These are phyloP conservation scores for Magnaporthiopsis incrustans DNA, from an alignment of 2,329 filamentous ascomycete genomes.

Conservation along the genomic window DNA sequence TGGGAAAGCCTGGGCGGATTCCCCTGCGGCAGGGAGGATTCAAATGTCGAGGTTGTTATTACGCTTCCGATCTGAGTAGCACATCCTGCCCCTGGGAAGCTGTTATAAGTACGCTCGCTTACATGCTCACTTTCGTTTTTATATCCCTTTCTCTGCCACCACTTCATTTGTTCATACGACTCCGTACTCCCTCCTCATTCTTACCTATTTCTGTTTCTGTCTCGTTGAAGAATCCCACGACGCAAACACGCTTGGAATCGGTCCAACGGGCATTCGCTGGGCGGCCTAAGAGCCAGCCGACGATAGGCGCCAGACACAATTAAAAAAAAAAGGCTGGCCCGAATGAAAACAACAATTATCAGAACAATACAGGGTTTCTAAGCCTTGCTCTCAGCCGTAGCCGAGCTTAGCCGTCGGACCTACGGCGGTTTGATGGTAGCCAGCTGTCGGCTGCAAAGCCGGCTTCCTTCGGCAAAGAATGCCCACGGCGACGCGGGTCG, in stretches of 20 bases:
- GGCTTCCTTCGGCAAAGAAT: background rate
- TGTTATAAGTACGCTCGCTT: background rate
- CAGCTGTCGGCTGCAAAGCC: background rate
- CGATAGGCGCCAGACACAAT: too few species aligned
- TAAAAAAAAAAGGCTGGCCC: background rate
- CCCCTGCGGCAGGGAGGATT: background rate
- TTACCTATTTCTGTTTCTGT: too few species aligned
- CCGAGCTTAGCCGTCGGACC: background rate
- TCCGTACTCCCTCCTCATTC: too few species aligned
- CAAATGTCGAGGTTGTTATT: background rate
- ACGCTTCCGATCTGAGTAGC: background rate
- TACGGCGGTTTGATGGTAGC: background rate
- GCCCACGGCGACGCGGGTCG: too few species aligned
- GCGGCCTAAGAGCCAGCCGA: too few species aligned
- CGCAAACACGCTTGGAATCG: too few species aligned
- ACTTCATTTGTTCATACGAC: too few species aligned
- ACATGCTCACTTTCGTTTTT: too few species aligned
- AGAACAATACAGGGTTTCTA: background rate
- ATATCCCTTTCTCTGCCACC: too few species aligned
- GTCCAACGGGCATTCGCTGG: too few species aligned
- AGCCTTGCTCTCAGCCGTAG: background rate
- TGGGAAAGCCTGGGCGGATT: background rate
- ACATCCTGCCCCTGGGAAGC: background rate
- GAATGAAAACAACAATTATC: background rate
- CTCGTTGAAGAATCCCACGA: too few species aligned